Evolutionary conservation across 164 flowering plant genomes (phyloP).

Genomic region (Magnolia officinalis): DNA sequence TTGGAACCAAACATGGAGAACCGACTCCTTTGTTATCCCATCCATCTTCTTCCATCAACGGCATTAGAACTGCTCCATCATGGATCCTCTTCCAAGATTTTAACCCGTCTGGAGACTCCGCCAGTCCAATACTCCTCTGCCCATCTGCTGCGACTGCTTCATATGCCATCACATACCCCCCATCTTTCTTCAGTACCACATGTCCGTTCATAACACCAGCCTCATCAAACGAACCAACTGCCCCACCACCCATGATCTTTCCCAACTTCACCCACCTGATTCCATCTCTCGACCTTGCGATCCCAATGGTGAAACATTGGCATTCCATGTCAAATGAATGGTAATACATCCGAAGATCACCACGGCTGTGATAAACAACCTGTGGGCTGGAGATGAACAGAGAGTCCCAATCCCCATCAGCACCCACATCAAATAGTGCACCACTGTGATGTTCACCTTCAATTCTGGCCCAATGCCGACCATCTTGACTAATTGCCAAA

Average conservation of each 20-base stretch:
- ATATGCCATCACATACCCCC: constrained; percentile 75
- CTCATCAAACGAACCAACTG: constrained; percentile 54
- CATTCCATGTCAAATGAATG: constrained; percentile 58
- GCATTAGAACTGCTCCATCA: constrained; percentile 38
- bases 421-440: constrained; percentile 67
- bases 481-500: constrained; percentile 79
- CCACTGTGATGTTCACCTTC: constrained; percentile 93
- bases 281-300: constrained; percentile 87
- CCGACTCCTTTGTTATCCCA: constrained; percentile 71
- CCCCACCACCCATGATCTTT: constrained; percentile 58
- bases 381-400: constrained; percentile 49
- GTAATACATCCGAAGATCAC: constrained; percentile 84
- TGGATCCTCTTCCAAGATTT: constrained; percentile 55
- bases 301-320: constrained; percentile 44
- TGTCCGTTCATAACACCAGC: constrained; percentile 49
- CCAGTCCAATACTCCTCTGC: constrained; percentile 60
- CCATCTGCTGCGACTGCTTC: constrained; percentile 71
- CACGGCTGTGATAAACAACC: constrained; percentile 55
- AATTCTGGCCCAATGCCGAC: constrained; percentile 84
- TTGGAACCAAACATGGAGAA: constrained; percentile 65
- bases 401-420: constrained; percentile 66
- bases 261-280: constrained; percentile 87
- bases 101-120: constrained; percentile 69
- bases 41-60: constrained; percentile 33
- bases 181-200: constrained; percentile 49